Conservation (phyloP, 129 eudicot genomes). For the Arctium minus region DNA sequence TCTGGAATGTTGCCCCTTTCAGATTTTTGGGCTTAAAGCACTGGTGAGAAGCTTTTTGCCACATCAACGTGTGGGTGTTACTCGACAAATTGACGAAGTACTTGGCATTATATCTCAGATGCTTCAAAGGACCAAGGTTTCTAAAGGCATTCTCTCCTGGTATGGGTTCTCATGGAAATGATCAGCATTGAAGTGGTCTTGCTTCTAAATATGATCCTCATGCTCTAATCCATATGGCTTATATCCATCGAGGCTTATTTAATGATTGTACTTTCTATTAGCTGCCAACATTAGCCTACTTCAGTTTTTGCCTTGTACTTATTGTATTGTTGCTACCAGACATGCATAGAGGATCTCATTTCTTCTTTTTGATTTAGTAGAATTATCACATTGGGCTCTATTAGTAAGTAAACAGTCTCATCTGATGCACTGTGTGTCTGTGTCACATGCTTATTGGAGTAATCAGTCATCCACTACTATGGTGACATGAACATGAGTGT, state of each 20-base stretch:
- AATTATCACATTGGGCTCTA: background rate
- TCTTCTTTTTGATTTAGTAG: background rate
- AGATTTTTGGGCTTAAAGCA: slow-evolving; percentile 92
- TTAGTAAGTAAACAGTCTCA: background rate
- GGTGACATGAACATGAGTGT: background rate
- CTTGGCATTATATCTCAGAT: slow-evolving; percentile 54
- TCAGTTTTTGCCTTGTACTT: background rate
- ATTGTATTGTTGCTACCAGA: background rate
- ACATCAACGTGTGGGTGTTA: slow-evolving; percentile 39
- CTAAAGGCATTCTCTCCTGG: slow-evolving; percentile 42
- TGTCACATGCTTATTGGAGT: background rate
- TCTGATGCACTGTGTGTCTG: background rate
- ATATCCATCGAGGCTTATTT: background rate
- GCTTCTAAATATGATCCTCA: background rate
- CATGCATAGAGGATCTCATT: background rate
- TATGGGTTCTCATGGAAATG: slow-evolving; percentile 17
- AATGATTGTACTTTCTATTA: background rate
- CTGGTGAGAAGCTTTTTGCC: slow-evolving; percentile 84
- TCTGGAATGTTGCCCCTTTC: slow-evolving; percentile 18
- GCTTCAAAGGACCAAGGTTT: slow-evolving; percentile 56
- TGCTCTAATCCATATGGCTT: background rate
- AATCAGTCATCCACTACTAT: background rate
- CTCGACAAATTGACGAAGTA: slow-evolving; percentile 47
- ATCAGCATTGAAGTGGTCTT: background rate
- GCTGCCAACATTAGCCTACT: background rate